Evolutionary conservation across 441 rosid genomes (phyloP).

Genomic region (Gossypium armourianum): DNA sequence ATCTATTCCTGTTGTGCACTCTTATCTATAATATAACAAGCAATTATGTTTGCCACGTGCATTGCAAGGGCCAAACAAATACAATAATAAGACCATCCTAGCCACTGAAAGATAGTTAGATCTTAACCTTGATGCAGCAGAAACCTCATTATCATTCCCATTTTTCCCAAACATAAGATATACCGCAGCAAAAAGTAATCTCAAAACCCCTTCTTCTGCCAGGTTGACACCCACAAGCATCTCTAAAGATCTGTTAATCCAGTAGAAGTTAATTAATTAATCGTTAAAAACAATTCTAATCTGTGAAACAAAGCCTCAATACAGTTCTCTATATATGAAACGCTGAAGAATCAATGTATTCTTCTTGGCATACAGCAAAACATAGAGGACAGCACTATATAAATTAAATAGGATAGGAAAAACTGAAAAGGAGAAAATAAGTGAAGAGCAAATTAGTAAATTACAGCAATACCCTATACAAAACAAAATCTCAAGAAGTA

Average conservation of each 20-base stretch:
- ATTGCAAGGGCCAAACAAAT: background rate
- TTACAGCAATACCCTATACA: background rate
- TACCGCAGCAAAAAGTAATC: constrained; percentile 64
- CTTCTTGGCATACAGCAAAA: background rate
- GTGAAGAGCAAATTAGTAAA: background rate
- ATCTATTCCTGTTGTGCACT: background rate
- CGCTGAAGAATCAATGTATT: constrained; percentile 12
- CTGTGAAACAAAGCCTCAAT: constrained; percentile 15
- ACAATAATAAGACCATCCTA: background rate
- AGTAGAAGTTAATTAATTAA: constrained; percentile 19
- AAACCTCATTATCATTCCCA: constrained; percentile 60
- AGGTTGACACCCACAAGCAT: constrained; percentile 64
- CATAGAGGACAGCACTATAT: background rate
- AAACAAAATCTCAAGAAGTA: background rate
- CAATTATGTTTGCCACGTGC: background rate
- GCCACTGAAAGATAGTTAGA: constrained; percentile 8
- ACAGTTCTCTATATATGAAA: constrained; percentile 14
- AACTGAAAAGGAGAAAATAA: background rate
- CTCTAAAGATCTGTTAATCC: constrained; percentile 63
- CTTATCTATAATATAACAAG: background rate
- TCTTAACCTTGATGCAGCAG: constrained; percentile 80
- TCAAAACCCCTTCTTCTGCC: constrained; percentile 89
- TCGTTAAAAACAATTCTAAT: constrained; percentile 6
- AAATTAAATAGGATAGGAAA: background rate
- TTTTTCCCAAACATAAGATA: constrained; percentile 56